Evolutionary conservation across 106 monocot species (phyloP).

Genomic region (Dendrobium officinale): DNA sequence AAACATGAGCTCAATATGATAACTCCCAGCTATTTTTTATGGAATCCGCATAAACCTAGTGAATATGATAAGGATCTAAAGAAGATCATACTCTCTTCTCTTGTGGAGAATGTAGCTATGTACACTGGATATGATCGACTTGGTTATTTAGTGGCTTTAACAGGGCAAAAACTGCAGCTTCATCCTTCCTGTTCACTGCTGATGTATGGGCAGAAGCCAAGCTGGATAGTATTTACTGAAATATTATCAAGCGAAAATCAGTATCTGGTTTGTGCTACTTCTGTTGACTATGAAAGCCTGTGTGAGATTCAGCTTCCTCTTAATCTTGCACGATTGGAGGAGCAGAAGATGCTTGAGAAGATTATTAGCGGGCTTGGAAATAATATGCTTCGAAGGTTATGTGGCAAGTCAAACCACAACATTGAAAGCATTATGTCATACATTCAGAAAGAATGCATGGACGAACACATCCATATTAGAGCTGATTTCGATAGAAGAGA

Average conservation of each 20-base stretch:
- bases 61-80: slow-evolving; percentile 40
- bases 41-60: slow-evolving; percentile 48
- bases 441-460: slow-evolving; percentile 32
- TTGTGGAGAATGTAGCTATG: slow-evolving; percentile 77
- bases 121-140: slow-evolving; percentile 65
- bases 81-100: slow-evolving; percentile 63
- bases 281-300: slow-evolving; percentile 56
- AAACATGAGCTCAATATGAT: slow-evolving; percentile 64
- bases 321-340: slow-evolving; percentile 47
- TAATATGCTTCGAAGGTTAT: slow-evolving; percentile 59
- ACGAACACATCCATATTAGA: slow-evolving; percentile 37
- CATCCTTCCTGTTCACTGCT: slow-evolving; percentile 90
- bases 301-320: slow-evolving; percentile 31
- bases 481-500: slow-evolving; percentile 58
- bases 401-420: slow-evolving; percentile 55
- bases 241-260: slow-evolving; percentile 57
- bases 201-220: slow-evolving; percentile 60
- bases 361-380: slow-evolving; percentile 40
- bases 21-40: slow-evolving; percentile 76
- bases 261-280: slow-evolving; percentile 88
- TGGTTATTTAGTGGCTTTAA: slow-evolving; percentile 81
- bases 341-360: slow-evolving; percentile 39
- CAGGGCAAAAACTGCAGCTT: slow-evolving; percentile 64
- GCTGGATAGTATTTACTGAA: slow-evolving; percentile 90
- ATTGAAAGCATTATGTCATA: slow-evolving; percentile 38